Evolutionary conservation across 1,139 yeast genomes (phyloP).

Genomic region (Meyerozyma smithsonii): DNA sequence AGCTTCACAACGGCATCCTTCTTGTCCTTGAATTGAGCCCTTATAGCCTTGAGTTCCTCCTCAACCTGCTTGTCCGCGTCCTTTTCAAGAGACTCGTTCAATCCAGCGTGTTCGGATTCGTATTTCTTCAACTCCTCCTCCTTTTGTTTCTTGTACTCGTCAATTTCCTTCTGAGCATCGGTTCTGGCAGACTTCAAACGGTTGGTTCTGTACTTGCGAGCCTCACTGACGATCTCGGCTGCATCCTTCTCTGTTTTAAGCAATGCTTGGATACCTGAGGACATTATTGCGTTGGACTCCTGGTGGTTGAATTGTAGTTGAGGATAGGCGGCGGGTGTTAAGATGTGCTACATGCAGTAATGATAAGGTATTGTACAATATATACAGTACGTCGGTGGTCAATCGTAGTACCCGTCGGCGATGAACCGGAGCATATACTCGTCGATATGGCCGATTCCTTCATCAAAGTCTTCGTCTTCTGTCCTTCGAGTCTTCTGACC

Average conservation of each 20-base stretch:
- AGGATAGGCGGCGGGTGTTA: not conserved
- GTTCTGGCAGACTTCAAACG: conserved; percentile 91
- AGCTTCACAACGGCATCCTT: conserved; percentile 65
- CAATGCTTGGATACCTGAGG: conserved; percentile 1
- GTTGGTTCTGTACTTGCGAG: conserved; percentile 78
- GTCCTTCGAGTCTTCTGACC: not conserved
- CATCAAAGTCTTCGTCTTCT: conserved; percentile 57
- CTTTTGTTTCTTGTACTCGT: conserved; percentile 78
- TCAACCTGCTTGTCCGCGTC: conserved; percentile 66
- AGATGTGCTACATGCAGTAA: not conserved
- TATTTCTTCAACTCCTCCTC: conserved; percentile 73
- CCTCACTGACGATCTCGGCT: conserved; percentile 87
- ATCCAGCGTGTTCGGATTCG: conserved; percentile 66
- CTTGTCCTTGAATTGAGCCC: conserved; percentile 58
- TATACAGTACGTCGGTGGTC: conserved; percentile 9
- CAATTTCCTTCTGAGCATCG: conserved; percentile 89
- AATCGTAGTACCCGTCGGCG: conserved; percentile 72
- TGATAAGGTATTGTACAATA: not conserved
- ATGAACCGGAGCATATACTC: conserved; percentile 94
- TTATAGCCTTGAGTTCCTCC: conserved; percentile 56
- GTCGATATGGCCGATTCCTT: conserved; percentile 80
- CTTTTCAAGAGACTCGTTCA: conserved; percentile 62
- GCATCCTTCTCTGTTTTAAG: conserved; percentile 88
- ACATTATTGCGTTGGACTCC: not conserved
- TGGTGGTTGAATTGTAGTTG: not conserved